These are phyloP conservation scores for Fusarium fujikuroi DNA, from an alignment of 2,329 filamentous ascomycete species.

Conservation along the genomic window DNA sequence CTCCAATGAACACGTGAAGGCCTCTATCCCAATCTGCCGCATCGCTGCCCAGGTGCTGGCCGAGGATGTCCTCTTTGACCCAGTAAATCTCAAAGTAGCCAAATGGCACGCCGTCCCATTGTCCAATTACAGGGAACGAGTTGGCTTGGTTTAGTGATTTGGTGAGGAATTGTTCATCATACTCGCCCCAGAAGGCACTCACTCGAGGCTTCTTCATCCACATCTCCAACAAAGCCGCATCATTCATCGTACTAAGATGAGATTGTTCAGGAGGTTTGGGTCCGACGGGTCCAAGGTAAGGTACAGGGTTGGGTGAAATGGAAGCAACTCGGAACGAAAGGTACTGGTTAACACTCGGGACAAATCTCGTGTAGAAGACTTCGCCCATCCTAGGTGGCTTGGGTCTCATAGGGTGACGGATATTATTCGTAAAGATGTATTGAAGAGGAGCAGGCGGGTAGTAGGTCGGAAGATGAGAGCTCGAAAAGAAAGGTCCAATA, in stretches of 20 bases:
- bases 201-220: constrained; percentile 94
- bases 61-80: constrained; percentile 91
- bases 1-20: constrained; percentile 87
- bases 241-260: constrained; percentile 59
- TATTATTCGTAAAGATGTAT: constrained; percentile 80
- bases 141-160: constrained; percentile 73
- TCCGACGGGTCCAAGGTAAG: constrained; percentile 70
- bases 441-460: constrained; percentile 86
- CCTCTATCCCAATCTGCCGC: constrained; percentile 87
- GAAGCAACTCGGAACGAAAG: constrained; percentile 90
- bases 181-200: constrained; percentile 82
- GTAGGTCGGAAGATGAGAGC: constrained; percentile 88
- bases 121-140: constrained; percentile 89
- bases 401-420: constrained; percentile 86
- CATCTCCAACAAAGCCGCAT: constrained; percentile 73
- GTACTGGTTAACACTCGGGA: constrained; percentile 84
- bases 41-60: constrained; percentile 71
- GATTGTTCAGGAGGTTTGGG: constrained; percentile 52
- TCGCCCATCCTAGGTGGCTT: constrained; percentile 93
- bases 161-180: constrained; percentile 73
- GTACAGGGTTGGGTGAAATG: constrained; percentile 69
- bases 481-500: constrained; percentile 79
- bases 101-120: constrained; percentile 95
- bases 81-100: constrained; percentile 99
- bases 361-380: constrained; percentile 87